phyloP scores from a whole-genome alignment of 495 filamentous ascomycete species.

The Staphylotrichum tortipilum region DNA sequence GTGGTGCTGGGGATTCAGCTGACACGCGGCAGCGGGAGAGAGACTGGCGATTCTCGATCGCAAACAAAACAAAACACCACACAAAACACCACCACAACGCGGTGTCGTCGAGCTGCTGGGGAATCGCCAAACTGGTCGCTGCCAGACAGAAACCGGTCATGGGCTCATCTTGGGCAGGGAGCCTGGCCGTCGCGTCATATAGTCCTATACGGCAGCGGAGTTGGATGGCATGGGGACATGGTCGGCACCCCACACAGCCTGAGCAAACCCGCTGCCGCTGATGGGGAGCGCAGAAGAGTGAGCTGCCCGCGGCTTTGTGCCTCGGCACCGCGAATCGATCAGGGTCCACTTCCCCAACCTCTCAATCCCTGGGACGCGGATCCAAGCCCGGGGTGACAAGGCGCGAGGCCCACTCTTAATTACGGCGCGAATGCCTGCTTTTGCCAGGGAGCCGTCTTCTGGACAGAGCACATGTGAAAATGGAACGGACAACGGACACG shows the following conservation, averaged over 20 bases:
- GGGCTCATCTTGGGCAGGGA: conserved; percentile 2
- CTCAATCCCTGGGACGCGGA: conserved; percentile 2
- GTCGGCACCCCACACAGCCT: conserved; percentile 10
- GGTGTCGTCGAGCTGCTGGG: neutral
- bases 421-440: neutral
- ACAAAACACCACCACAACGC: neutral
- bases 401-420: neutral
- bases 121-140: neutral
- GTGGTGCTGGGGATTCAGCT: neutral
- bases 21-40: no score
- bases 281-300: no score
- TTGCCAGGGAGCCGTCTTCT: neutral
- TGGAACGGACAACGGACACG: neutral
- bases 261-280: neutral
- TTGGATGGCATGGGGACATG: no score
- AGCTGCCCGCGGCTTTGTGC: conserved; percentile 5
- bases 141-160: neutral
- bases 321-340: conserved; percentile 7
- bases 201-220: neutral
- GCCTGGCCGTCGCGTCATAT: conserved; percentile 8
- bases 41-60: no score
- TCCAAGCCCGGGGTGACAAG: conserved; percentile 4
- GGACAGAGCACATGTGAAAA: conserved; percentile 16
- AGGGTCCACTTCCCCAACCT: conserved; percentile 12
- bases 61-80: neutral